phyloP scores from a whole-genome alignment of 768 basidiomycete species.

The Hortiboletus flavorubellus region DNA sequence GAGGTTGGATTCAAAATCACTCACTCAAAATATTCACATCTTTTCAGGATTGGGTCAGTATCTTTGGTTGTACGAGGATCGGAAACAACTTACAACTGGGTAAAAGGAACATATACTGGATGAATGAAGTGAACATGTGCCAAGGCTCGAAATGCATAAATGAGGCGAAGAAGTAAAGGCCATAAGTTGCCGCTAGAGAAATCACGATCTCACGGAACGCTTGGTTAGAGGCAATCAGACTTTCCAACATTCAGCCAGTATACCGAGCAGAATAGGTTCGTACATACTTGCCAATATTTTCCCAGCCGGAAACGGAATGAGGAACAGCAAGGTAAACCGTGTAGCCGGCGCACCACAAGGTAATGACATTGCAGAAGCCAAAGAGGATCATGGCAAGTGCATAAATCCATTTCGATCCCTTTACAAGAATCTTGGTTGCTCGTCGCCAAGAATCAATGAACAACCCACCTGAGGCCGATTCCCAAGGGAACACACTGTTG shows the following conservation, averaged over 20 bases:
- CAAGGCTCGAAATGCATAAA: slow-evolving; percentile 92
- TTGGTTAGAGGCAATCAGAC: slow-evolving; percentile 59
- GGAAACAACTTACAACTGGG: slow-evolving; percentile 55
- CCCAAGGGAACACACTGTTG: slow-evolving; percentile 83
- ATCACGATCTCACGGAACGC: slow-evolving; percentile 84
- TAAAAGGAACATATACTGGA: slow-evolving; percentile 88
- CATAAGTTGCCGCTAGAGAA: slow-evolving; percentile 72
- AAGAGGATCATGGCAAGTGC: slow-evolving; percentile 72
- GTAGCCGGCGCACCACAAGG: slow-evolving; percentile 87
- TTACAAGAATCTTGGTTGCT: slow-evolving; percentile 2
- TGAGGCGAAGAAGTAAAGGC: slow-evolving; percentile 82
- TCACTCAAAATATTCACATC: slow-evolving; percentile 78
- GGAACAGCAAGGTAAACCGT: slow-evolving; percentile 86
- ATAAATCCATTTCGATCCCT: slow-evolving; percentile 89
- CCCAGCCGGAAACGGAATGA: slow-evolving; percentile 72
- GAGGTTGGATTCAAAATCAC: slow-evolving; percentile 12
- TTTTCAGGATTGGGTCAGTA: slow-evolving; percentile 23
- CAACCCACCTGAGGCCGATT: slow-evolving; percentile 69
- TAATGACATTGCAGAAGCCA: slow-evolving; percentile 73
- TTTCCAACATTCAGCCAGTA: slow-evolving; percentile 32
- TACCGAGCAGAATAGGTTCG: neutral
- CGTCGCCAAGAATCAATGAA: slow-evolving; percentile 1
- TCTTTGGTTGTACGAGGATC: neutral
- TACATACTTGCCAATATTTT: slow-evolving; percentile 63
- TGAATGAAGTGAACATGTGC: slow-evolving; percentile 95